Conservation (phyloP, 805 yeast genomes). For the Hanseniaspora vineae region DNA sequence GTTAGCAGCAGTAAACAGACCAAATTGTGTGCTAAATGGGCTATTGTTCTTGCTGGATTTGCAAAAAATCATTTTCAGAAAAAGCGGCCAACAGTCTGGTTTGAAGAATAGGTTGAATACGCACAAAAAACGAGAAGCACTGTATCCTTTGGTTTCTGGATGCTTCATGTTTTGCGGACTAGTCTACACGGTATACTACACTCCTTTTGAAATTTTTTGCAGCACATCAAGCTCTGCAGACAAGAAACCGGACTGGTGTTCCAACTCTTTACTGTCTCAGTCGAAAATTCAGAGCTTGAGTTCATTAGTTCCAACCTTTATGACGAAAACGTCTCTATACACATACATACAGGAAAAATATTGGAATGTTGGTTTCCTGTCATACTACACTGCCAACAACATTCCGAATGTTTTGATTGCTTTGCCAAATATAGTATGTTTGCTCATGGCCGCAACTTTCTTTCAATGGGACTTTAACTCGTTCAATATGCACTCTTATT, state of each 20-base stretch:
- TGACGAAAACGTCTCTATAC: constrained; percentile 28
- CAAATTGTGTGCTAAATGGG: constrained; percentile 71
- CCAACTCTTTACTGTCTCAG: background rate
- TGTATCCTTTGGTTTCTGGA: background rate
- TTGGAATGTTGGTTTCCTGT: constrained; percentile 76
- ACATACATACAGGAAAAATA: constrained; percentile 63
- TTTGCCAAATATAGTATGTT: constrained; percentile 45
- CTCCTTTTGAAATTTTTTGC: background rate
- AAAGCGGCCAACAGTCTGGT: background rate
- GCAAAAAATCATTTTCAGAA: background rate
- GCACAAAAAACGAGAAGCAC: background rate
- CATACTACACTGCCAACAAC: constrained; percentile 73
- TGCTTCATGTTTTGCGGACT: background rate
- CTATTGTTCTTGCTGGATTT: constrained; percentile 12
- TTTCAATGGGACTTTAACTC: constrained; percentile 27
- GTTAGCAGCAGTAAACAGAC: constrained; percentile 48
- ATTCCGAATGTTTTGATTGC: constrained; percentile 74
- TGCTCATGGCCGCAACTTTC: constrained; percentile 28
- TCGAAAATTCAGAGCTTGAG: too few species aligned
- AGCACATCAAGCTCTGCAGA: background rate
- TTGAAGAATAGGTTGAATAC: background rate
- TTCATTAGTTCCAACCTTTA: background rate
- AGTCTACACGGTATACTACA: background rate
- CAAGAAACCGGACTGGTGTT: background rate
- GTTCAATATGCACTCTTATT: constrained; percentile 26